A percentile compares a stretch with the other conserved stretches of the same genome.
phyloP scores from a whole-genome alignment of 2,329 filamentous ascomycete genomes.

The Pseudogymnoascus sp. region DNA sequence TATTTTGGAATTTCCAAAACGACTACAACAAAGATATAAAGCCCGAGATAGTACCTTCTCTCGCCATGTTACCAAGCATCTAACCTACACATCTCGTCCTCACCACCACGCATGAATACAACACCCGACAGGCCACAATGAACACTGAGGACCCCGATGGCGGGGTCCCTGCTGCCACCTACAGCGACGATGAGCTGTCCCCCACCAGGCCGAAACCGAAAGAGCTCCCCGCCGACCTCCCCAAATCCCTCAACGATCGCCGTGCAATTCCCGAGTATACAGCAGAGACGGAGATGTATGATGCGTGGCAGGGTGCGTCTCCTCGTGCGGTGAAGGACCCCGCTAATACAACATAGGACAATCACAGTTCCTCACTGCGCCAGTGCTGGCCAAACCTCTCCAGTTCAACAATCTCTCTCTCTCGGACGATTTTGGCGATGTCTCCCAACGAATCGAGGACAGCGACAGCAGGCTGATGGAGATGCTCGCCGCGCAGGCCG shows the following conservation, averaged over 20 bases:
- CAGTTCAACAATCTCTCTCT: conserved; percentile 75
- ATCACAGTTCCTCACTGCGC: conserved; percentile 87
- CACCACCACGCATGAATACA: conserved; percentile 26
- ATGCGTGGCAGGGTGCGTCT: conserved; percentile 84
- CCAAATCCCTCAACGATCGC: conserved; percentile 84
- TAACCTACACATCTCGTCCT: conserved; percentile 27
- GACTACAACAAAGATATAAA: neutral
- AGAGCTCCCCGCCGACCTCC: conserved; percentile 71
- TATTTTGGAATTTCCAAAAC: conserved; percentile 5
- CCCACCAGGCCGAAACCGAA: conserved; percentile 31
- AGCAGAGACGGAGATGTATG: conserved; percentile 91
- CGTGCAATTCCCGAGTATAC: conserved; percentile 57
- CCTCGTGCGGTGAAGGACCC: conserved; percentile 12
- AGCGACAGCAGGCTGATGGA: conserved; percentile 86
- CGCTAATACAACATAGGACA: conserved; percentile 52
- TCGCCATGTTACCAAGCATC: conserved; percentile 10
- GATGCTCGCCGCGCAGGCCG: conserved; percentile 92
- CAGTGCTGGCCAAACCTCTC: conserved; percentile 73
- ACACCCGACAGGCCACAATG: conserved; percentile 36
- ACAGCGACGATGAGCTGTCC: conserved; percentile 46
- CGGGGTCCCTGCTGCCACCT: conserved; percentile 35
- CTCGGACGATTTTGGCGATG: conserved; percentile 57
- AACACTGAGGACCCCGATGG: conserved; percentile 45
- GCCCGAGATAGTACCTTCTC: conserved; percentile 1
- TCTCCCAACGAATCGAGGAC: conserved; percentile 41